A percentile compares a stretch with the other conserved stretches of the same genome.
These are phyloP conservation scores for Cordyceps javanica DNA, from an alignment of 2,329 filamentous ascomycete genomes.

Conservation along the genomic window DNA sequence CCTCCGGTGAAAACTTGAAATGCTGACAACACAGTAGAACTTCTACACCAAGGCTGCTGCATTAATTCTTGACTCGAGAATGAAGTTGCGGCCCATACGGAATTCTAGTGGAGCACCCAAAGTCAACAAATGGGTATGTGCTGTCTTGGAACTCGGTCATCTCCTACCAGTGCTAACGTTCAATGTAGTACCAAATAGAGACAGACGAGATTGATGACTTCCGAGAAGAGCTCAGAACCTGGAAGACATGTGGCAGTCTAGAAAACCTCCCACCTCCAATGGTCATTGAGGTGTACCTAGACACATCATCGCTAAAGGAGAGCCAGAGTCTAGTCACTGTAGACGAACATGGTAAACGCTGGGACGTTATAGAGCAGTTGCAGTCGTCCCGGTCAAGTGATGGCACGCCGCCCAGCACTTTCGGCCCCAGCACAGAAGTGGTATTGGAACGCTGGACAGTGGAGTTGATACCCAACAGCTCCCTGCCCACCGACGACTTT, in stretches of 20 bases:
- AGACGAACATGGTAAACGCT: slow-evolving; percentile 84
- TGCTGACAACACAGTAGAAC: slow-evolving; percentile 52
- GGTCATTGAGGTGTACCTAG: slow-evolving; percentile 85
- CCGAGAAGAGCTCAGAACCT: slow-evolving; percentile 70
- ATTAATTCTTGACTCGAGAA: slow-evolving; percentile 74
- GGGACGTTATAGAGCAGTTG: slow-evolving; percentile 83
- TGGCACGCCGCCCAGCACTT: slow-evolving; percentile 34
- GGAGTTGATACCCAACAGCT: slow-evolving; percentile 54
- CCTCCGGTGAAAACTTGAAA: neutral
- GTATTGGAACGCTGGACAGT: slow-evolving; percentile 88
- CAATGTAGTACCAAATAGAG: slow-evolving; percentile 79
- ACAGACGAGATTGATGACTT: slow-evolving; percentile 90
- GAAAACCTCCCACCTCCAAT: slow-evolving; percentile 74
- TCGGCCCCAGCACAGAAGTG: slow-evolving; percentile 59
- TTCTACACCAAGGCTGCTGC: slow-evolving; percentile 85
- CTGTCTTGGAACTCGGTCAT: neutral
- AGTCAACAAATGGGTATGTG: slow-evolving; percentile 80
- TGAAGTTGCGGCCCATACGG: slow-evolving; percentile 54
- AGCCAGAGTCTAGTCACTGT: slow-evolving; percentile 83
- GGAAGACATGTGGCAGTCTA: slow-evolving; percentile 73
- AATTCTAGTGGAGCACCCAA: slow-evolving; percentile 42
- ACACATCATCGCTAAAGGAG: slow-evolving; percentile 69
- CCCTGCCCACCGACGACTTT: slow-evolving; percentile 54
- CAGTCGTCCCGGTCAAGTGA: slow-evolving; percentile 53
- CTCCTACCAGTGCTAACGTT: slow-evolving; percentile 13